Evolutionary conservation across 176 grass and related monocot species (phyloP).

Genomic region (Oryza australiensis): DNA sequence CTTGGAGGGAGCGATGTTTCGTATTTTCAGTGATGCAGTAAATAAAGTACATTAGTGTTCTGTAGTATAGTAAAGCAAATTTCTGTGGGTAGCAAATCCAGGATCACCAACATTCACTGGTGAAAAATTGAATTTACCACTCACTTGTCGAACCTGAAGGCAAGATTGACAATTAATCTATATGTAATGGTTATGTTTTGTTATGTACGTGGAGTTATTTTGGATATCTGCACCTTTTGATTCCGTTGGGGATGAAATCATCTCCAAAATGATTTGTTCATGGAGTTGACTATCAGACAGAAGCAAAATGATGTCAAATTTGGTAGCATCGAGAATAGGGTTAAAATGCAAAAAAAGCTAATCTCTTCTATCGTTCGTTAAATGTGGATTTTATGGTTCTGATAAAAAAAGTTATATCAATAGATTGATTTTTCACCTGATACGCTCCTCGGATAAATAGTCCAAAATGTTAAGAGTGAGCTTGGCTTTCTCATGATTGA

Average conservation of each 20-base stretch:
- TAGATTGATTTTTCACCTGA: no score
- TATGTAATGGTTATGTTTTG: neutral
- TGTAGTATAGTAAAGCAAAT: neutral
- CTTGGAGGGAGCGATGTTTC: neutral
- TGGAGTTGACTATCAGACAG: neutral
- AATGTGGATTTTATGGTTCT: no score
- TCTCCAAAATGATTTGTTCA: neutral
- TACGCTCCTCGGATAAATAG: no score
- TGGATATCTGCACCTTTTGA: neutral
- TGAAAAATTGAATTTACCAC: neutral
- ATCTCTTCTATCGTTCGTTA: no score
- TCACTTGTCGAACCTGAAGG: neutral
- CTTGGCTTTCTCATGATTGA: no score
- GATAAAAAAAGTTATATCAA: no score
- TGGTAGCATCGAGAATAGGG: no score
- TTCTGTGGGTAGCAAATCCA: neutral
- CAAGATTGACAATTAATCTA: neutral
- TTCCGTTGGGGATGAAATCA: neutral
- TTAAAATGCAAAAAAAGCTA: no score
- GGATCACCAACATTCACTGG: neutral
- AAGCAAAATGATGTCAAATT: no score
- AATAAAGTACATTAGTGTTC: neutral
- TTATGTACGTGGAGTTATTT: neutral
- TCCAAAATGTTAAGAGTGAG: no score
- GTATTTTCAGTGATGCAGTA: neutral